Evolutionary conservation across 169 alveolate species (phyloP).

Genomic region (Cryptosporidium ubiquitum): DNA sequence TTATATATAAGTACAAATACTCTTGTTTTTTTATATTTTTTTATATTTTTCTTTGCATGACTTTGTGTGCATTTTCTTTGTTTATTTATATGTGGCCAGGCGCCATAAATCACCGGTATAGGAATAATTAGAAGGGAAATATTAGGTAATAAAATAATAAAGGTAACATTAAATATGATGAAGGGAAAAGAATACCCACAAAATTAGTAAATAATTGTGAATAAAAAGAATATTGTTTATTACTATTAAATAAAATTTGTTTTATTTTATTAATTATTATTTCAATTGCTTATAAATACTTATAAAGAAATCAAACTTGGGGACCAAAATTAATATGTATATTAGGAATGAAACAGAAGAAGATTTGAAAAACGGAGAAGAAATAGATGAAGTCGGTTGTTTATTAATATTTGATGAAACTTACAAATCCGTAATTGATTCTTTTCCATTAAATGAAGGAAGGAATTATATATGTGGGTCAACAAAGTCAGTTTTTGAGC

Average conservation of each 20-base stretch:
- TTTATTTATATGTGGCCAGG: slow-evolving; percentile 18
- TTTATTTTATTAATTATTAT: neutral
- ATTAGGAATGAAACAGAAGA: slow-evolving; percentile 3
- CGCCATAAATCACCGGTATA: slow-evolving; percentile 2
- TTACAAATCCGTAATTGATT: slow-evolving; percentile 23
- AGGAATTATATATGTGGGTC: slow-evolving; percentile 28
- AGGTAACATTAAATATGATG: neutral
- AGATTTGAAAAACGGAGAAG: neutral
- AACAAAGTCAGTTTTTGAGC: slow-evolving; percentile 52
- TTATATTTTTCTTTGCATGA: slow-evolving; percentile 12
- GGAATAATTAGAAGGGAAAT: neutral
- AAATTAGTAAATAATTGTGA: neutral
- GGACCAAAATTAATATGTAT: neutral
- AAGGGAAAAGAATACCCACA: neutral
- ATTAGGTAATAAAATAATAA: neutral
- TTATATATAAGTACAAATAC: neutral
- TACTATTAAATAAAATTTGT: too few relatives aligned
- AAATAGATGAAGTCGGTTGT: slow-evolving; percentile 30
- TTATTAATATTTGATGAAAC: slow-evolving; percentile 54
- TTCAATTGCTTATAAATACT: neutral
- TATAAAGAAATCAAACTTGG: neutral
- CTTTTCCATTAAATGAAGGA: slow-evolving; percentile 33
- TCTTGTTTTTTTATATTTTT: neutral
- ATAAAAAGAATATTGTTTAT: too few relatives aligned
- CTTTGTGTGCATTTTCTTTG: slow-evolving; percentile 5